Conservation (phyloP, 1,284 basidiomycete genomes). For the Cutaneotrichosporon daszewskae region DNA sequence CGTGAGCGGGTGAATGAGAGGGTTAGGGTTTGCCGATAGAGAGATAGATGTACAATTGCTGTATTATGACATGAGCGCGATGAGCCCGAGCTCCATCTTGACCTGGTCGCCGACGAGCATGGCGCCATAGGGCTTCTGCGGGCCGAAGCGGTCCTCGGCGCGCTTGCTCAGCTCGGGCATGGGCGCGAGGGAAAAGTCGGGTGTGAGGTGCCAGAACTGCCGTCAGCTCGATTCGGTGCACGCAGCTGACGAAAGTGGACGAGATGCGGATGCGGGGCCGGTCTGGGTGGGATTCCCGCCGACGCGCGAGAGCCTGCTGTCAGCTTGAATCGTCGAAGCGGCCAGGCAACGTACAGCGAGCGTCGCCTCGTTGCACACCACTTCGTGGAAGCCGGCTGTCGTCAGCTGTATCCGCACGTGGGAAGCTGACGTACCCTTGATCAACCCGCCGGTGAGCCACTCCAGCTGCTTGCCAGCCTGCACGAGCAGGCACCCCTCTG, state of each 20-base stretch:
- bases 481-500: constrained; percentile 56
- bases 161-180: constrained; percentile 55
- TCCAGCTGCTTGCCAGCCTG: constrained; percentile 91
- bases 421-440: constrained; percentile 57
- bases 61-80: constrained; percentile 56
- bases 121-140: constrained; percentile 56
- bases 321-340: neutral
- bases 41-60: too few relatives aligned
- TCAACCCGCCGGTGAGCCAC: constrained; percentile 75
- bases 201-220: constrained; percentile 80
- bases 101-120: constrained; percentile 85
- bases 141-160: constrained; percentile 39
- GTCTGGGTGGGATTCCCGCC: constrained; percentile 57
- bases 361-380: constrained; percentile 76
- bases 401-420: constrained; percentile 6
- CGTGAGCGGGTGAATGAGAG: too few relatives aligned
- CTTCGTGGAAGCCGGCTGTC: constrained; percentile 77
- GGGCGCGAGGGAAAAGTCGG: constrained; percentile 67
- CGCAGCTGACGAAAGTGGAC: constrained; percentile 62
- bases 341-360: constrained; percentile 53
- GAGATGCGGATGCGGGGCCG: constrained; percentile 86
- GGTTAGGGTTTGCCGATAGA: too few relatives aligned
- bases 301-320: constrained; percentile 59
- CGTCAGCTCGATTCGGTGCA: neutral
- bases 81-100: constrained; percentile 57